phyloP scores from a whole-genome alignment of 768 basidiomycete species.

The Mycena belliarum region DNA sequence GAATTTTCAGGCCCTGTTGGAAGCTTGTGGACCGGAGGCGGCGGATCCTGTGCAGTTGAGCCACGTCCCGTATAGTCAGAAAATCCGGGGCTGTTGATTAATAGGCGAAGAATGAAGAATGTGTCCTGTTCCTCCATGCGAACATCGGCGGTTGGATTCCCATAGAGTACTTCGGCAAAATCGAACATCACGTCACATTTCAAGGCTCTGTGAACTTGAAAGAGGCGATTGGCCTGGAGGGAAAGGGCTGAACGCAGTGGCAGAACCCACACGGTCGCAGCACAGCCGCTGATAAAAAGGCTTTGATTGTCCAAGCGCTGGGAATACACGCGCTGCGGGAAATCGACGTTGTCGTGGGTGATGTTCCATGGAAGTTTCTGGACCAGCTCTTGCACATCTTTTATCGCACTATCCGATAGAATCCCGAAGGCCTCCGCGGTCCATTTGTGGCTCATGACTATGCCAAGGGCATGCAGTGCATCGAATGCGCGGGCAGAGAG shows the following conservation, averaged over 20 bases:
- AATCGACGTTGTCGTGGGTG: conserved; percentile 25
- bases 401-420: conserved; percentile 14
- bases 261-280: conserved; percentile 25
- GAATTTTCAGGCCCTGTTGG: conserved; percentile 11
- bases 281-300: conserved; percentile 26
- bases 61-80: background rate
- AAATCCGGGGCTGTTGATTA: background rate
- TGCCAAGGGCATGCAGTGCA: conserved; percentile 18
- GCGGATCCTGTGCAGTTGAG: conserved; percentile 1
- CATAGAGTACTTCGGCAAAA: background rate
- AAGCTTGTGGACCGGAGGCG: conserved; percentile 19
- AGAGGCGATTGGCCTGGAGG: conserved; percentile 1
- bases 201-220: conserved; percentile 6
- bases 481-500: conserved; percentile 21
- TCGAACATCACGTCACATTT: background rate
- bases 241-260: conserved; percentile 11
- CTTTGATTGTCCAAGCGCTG: conserved; percentile 27
- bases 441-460: conserved; percentile 22
- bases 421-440: background rate
- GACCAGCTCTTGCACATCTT: conserved; percentile 1
- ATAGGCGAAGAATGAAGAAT: background rate
- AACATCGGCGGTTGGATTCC: background rate
- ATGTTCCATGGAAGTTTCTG: conserved; percentile 18
- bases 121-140: background rate
- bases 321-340: conserved; percentile 27